Percentiles rank a stretch among this genome's conserved stretches.
Evolutionary conservation across 2,329 filamentous ascomycete species (phyloP).

Genomic region (Colletotrichum truncatum): DNA sequence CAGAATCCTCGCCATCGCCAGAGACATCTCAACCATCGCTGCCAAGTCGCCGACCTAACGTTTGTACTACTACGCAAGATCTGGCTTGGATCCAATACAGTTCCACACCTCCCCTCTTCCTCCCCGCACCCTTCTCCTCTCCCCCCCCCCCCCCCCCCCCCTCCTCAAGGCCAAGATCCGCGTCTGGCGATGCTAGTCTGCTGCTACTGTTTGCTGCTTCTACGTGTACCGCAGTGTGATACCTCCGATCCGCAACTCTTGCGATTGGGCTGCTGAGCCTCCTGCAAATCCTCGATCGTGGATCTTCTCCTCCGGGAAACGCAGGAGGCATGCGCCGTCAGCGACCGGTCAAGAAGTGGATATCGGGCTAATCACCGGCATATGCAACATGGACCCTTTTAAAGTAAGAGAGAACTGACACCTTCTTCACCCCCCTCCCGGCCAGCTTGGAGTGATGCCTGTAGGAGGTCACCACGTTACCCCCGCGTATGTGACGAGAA

Average conservation of each 20-base stretch:
- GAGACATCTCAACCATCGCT: neutral
- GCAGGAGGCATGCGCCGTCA: neutral
- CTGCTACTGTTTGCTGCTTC: neutral
- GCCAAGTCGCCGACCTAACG: neutral
- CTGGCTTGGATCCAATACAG: neutral
- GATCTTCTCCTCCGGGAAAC: neutral
- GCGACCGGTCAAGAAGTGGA: constrained; percentile 29
- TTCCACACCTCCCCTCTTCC: neutral
- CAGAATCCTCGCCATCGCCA: neutral
- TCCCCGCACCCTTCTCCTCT: neutral
- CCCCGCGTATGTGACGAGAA: constrained; percentile 9
- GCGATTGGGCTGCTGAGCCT: neutral
- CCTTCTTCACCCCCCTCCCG: neutral
- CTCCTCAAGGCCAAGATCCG: neutral
- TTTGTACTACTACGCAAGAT: constrained; percentile 2
- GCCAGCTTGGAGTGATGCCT: neutral
- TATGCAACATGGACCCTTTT: constrained; percentile 5
- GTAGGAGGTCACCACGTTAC: neutral
- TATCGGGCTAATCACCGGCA: constrained; percentile 14
- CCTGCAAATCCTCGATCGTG: neutral
- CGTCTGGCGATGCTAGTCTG: neutral
- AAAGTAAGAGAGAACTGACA: constrained; percentile 10
- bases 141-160: neutral
- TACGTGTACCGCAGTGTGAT: too few relatives aligned
- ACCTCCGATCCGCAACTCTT: neutral